phyloP scores from a whole-genome alignment of 2,329 filamentous ascomycete species.

The Rutstroemia sp. region DNA sequence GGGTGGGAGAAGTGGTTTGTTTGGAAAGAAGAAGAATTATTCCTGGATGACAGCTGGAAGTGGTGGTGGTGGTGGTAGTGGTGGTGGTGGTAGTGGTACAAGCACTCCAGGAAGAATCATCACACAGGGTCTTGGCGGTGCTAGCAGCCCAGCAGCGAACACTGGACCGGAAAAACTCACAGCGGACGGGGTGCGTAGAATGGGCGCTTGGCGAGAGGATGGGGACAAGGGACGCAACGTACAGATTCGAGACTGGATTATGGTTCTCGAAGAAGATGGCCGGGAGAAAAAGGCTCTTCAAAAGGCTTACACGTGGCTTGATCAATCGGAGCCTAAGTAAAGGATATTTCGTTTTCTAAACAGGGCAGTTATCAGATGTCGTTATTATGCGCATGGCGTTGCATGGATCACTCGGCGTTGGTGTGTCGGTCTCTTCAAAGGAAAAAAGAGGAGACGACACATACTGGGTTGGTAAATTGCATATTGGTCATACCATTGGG shows the following conservation, averaged over 20 bases:
- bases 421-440: not conserved
- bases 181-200: slow-evolving; percentile 50
- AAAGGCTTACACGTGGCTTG: slow-evolving; percentile 27
- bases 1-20: slow-evolving; percentile 50
- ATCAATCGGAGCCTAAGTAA: slow-evolving; percentile 31
- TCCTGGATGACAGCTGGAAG: slow-evolving; percentile 61
- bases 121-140: slow-evolving; percentile 31
- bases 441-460: slow-evolving; percentile 1
- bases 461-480: not conserved
- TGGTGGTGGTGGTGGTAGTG: slow-evolving; percentile 44
- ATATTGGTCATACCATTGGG: not conserved
- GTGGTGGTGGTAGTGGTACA: slow-evolving; percentile 45
- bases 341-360: slow-evolving; percentile 26
- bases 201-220: slow-evolving; percentile 74
- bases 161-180: slow-evolving; percentile 38
- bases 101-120: slow-evolving; percentile 38
- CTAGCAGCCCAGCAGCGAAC: slow-evolving; percentile 30
- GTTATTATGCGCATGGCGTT: slow-evolving; percentile 9
- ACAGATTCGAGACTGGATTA: slow-evolving; percentile 76
- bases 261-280: slow-evolving; percentile 72
- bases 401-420: slow-evolving; percentile 9
- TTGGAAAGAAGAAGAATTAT: slow-evolving; percentile 61
- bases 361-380: slow-evolving; percentile 1
- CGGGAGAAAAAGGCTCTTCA: slow-evolving; percentile 57
- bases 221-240: slow-evolving; percentile 69